Evolutionary conservation across 169 alveolate species (phyloP), one percentile per base, ranked within the genome.

Genomic region (Plasmodium cynomolgi): DNA sequence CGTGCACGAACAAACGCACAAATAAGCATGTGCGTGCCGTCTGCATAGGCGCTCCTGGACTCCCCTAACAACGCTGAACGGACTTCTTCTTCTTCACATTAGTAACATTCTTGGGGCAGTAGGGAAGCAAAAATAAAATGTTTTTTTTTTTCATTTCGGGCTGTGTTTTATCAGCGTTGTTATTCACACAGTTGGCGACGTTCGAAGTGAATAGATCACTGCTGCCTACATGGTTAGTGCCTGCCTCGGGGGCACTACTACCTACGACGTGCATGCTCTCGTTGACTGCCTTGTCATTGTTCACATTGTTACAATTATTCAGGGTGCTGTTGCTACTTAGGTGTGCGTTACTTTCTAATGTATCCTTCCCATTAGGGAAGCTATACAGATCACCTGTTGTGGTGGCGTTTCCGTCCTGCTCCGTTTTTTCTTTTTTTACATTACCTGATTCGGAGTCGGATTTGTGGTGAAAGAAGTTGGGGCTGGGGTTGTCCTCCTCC

Each of bases 21-120:
- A 8, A 20, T 20, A 23, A 11, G 3, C 29, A n/a, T 26, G 15
- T 15, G n/a, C 23, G 47, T n/a, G 23, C 34, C 33, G 37, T 20
- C 74, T 62, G 68, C 26, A n/a, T 58, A 23, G 31, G 44, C 17
- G 31, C 81, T 73, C 75, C 77, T 84, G 62, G 23, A 15, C 23
- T 50, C 62, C 26, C 84, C 26, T 83, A 90, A 54, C 80, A 71
- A 33, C 75, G 82, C 74, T 86, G 93, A 41, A 50, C 26, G 33
- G 58, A 72, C n/a, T 84, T 86, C 85, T 71, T 58, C 80, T 90
- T 90, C 84, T 90, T 90, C 17, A 90, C 83, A 1, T 37, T 71
- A 79, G 83, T 90, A 90, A 71, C 94, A 90, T 58, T 71, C 94
- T 90, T 90, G 44, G 94, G 94, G 74, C 91, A 90, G 31, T 80